Evolutionary conservation across 352 stramenopile genomes (phyloP).

Genomic region (Phytophthora podocarpi): DNA sequence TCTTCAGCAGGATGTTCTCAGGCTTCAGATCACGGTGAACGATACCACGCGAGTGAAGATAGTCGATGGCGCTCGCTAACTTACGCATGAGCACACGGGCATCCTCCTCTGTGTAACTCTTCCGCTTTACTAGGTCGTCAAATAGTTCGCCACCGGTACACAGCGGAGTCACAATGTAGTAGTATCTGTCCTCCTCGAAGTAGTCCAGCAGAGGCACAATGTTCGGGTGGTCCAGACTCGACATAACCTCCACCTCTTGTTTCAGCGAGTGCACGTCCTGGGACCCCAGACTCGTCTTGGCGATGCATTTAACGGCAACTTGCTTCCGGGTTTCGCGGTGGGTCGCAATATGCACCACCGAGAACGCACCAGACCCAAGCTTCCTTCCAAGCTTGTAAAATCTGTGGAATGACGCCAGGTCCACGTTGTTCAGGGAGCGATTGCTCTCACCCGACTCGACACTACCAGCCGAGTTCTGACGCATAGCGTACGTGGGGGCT

Average conservation of each 20-base stretch:
- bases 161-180: conserved; percentile 81
- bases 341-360: conserved; percentile 87
- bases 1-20: conserved; percentile 90
- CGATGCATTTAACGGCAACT: conserved; percentile 83
- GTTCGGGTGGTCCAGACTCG: conserved; percentile 72
- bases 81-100: conserved; percentile 90
- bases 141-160: conserved; percentile 94
- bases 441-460: conserved; percentile 40
- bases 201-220: conserved; percentile 76
- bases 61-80: conserved; percentile 91
- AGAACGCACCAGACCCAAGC: conserved; percentile 88
- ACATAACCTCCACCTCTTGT: conserved; percentile 79
- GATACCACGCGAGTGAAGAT: conserved; percentile 93
- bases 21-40: conserved; percentile 92
- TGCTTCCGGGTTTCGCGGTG: conserved; percentile 75
- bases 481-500: conserved; percentile 31
- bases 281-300: conserved; percentile 54
- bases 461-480: conserved; percentile 56
- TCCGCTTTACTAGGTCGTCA: conserved; percentile 93
- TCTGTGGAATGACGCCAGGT: conserved; percentile 58
- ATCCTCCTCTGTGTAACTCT: conserved; percentile 96
- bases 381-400: conserved; percentile 86
- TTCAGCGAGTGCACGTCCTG: conserved; percentile 65
- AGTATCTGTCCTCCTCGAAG: conserved; percentile 77
- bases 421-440: conserved; percentile 35